Evolutionary conservation across 805 yeast species (phyloP).

Genomic region (Candida orba): DNA sequence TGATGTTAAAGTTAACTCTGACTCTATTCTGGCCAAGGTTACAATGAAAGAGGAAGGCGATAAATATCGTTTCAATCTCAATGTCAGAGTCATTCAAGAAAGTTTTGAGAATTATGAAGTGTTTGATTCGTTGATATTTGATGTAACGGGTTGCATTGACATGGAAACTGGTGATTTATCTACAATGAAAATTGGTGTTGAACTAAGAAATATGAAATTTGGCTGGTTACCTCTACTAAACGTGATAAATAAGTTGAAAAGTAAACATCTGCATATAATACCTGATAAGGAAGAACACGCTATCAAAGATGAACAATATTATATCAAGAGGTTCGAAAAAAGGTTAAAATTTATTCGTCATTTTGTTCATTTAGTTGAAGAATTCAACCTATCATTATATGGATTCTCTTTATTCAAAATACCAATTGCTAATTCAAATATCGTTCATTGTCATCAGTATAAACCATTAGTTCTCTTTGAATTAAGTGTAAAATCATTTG

Average conservation of each 20-base stretch:
- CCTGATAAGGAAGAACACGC: neutral
- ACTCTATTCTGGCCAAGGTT: conserved; percentile 10
- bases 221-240: conserved; percentile 11
- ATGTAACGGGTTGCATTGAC: conserved; percentile 13
- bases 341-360: conserved; percentile 8
- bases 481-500: conserved; percentile 15
- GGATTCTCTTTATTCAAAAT: conserved; percentile 14
- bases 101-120: conserved; percentile 14
- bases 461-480: conserved; percentile 18
- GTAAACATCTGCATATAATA: neutral
- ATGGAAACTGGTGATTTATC: conserved; percentile 16
- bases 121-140: conserved; percentile 16
- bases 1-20: conserved; percentile 9
- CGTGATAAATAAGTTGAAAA: conserved; percentile 3
- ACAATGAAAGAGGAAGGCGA: conserved; percentile 7
- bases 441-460: conserved; percentile 17
- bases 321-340: conserved; percentile 9
- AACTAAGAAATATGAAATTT: conserved; percentile 13
- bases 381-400: conserved; percentile 13
- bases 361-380: conserved; percentile 13
- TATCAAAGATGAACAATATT: conserved; percentile 8
- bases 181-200: conserved; percentile 10
- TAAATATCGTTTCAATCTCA: conserved; percentile 7
- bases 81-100: conserved; percentile 13
- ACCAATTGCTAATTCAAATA: conserved; percentile 15